Percentiles rank a stretch among this genome's conserved stretches.
phyloP scores from a whole-genome alignment of 179 eudicot species.

The Drosera spatulata region DNA sequence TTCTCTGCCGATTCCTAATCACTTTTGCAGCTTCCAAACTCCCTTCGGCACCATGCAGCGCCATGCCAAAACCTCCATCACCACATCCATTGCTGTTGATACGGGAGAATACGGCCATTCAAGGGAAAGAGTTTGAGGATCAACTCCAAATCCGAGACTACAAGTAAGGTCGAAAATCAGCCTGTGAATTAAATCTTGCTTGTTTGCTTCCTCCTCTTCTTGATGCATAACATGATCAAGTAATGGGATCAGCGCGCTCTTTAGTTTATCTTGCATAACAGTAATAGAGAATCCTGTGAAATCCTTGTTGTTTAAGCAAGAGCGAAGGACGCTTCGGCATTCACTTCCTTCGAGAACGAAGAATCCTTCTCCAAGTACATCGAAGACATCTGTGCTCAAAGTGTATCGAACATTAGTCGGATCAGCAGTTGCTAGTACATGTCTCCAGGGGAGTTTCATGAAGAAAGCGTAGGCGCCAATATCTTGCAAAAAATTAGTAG shows the following conservation, averaged over 20 bases:
- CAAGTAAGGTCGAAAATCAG: slow-evolving; percentile 14
- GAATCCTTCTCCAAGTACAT: slow-evolving; percentile 25
- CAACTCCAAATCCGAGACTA: slow-evolving; percentile 5
- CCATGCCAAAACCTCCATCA: slow-evolving; percentile 25
- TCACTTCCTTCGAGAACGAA: slow-evolving; percentile 11
- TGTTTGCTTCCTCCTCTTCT: not conserved
- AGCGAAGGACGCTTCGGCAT: slow-evolving; percentile 15
- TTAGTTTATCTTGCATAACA: not conserved
- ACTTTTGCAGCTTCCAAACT: slow-evolving; percentile 31
- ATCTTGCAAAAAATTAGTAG: too few species aligned
- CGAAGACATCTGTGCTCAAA: slow-evolving; percentile 19
- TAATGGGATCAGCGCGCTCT: too few species aligned
- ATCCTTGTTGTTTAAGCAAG: slow-evolving; percentile 7
- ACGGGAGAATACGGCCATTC: slow-evolving; percentile 25
- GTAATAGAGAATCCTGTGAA: slow-evolving; percentile 6
- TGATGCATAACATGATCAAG: too few species aligned
- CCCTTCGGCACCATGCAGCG: slow-evolving; percentile 29
- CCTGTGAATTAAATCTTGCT: slow-evolving; percentile 12
- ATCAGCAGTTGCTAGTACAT: slow-evolving; percentile 19
- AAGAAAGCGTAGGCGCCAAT: too few species aligned
- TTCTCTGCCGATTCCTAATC: slow-evolving; percentile 30
- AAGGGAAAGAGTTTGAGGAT: slow-evolving; percentile 22
- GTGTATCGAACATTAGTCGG: slow-evolving; percentile 22
- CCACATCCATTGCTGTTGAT: slow-evolving; percentile 24
- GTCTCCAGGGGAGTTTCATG: too few species aligned